Evolutionary conservation across 371 early-diverging fungal genomes (phyloP).

Genomic region (Apophysomyces variabilis): DNA sequence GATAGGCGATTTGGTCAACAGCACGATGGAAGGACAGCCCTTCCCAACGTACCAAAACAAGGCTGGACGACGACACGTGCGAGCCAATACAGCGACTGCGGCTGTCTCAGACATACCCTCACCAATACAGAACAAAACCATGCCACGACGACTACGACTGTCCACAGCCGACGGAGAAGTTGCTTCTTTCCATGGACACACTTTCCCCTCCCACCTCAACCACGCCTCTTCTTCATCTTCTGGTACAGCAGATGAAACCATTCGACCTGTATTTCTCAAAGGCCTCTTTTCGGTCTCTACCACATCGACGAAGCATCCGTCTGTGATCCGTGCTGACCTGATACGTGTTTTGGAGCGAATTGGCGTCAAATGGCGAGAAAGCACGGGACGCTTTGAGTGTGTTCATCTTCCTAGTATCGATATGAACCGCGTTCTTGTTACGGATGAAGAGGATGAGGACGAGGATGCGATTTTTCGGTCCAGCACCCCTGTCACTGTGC

Average conservation of each 20-base stretch:
- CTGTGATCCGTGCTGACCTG: slow-evolving; percentile 73
- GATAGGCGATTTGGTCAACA: not conserved
- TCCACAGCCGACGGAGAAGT: slow-evolving; percentile 8
- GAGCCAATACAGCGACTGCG: not conserved
- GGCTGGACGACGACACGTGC: not conserved
- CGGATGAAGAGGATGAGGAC: slow-evolving; percentile 6
- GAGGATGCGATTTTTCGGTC: not conserved
- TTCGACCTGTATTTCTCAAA: slow-evolving; percentile 75
- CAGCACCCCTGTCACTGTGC: slow-evolving; percentile 5
- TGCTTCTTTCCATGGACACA: slow-evolving; percentile 25
- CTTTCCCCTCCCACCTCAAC: slow-evolving; percentile 19
- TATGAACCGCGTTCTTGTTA: slow-evolving; percentile 34
- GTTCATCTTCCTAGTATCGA: slow-evolving; percentile 59
- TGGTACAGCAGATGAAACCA: slow-evolving; percentile 68
- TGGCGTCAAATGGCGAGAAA: slow-evolving; percentile 71
- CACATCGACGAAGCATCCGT: slow-evolving; percentile 75
- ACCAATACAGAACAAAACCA: slow-evolving; percentile 10
- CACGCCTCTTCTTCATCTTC: slow-evolving; percentile 5
- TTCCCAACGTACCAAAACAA: not conserved
- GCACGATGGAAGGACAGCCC: not conserved
- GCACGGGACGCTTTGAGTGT: slow-evolving; percentile 75
- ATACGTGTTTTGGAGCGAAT: slow-evolving; percentile 63
- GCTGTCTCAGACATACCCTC: slow-evolving; percentile 30
- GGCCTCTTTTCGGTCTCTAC: slow-evolving; percentile 80
- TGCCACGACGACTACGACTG: slow-evolving; percentile 6